phyloP scores from a whole-genome alignment of 495 filamentous ascomycete genomes.

The Xylaria grammica region DNA sequence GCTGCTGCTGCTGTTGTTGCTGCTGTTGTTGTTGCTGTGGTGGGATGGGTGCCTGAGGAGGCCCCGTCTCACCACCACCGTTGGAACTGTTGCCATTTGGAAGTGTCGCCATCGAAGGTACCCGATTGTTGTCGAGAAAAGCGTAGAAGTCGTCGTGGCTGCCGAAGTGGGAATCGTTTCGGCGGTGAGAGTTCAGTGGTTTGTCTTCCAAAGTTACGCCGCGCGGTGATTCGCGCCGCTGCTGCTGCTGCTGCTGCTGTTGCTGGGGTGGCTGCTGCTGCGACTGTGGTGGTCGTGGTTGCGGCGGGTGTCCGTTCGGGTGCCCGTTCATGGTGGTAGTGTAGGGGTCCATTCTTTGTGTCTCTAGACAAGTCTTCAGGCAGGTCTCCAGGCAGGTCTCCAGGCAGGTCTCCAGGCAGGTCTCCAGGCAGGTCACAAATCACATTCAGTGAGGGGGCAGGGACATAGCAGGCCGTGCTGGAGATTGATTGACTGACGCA shows the following conservation, averaged over 20 bases:
- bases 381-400: too few relatives aligned
- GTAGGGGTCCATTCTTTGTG: constrained; percentile 17
- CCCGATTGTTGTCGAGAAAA: constrained; percentile 38
- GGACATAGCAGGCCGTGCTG: too few relatives aligned
- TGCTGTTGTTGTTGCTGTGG: constrained; percentile 26
- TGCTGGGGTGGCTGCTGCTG: constrained; percentile 15
- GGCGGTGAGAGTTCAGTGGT: constrained; percentile 10
- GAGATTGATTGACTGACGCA: background rate
- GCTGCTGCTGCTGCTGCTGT: constrained; percentile 3
- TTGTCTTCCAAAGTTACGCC: constrained; percentile 18
- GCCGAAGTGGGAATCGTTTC: constrained; percentile 28
- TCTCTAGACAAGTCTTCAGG: background rate
- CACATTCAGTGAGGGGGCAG: background rate
- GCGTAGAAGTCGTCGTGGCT: constrained; percentile 40
- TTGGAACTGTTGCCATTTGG: constrained; percentile 12
- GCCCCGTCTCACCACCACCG: constrained; percentile 1
- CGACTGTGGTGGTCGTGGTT: background rate
- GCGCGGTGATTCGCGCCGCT: constrained; percentile 18
- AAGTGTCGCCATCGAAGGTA: constrained; percentile 22
- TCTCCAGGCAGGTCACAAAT: background rate
- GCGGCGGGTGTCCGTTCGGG: too few relatives aligned
- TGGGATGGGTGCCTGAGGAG: constrained; percentile 22
- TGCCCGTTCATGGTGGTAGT: constrained; percentile 22
- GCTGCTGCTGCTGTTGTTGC: constrained; percentile 34
- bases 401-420: too few relatives aligned